Evolutionary conservation across 1,284 basidiomycete species (phyloP).

Genomic region (Ustilago xerochloae): DNA sequence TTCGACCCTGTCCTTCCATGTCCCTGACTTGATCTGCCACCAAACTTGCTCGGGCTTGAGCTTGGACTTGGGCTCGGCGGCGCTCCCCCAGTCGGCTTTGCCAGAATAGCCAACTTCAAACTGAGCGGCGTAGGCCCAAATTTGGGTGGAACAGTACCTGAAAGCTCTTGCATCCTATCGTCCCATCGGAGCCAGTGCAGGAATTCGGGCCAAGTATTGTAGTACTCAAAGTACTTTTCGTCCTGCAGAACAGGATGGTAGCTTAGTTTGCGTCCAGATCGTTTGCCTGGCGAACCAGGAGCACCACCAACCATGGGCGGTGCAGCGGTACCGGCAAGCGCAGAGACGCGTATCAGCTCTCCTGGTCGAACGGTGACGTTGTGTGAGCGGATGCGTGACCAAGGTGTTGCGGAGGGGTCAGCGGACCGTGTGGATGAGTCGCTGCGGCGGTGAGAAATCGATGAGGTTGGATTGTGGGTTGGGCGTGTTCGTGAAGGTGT

Average conservation of each 20-base stretch:
- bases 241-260: conserved; percentile 58
- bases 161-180: conserved; percentile 51
- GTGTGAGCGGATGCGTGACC: conserved; percentile 31
- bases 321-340: conserved; percentile 39
- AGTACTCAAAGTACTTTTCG: conserved; percentile 55
- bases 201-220: conserved; percentile 59
- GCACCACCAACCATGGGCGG: conserved; percentile 57
- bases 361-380: conserved; percentile 24
- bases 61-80: conserved; percentile 30
- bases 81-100: conserved; percentile 18
- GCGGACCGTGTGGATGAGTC: conserved; percentile 26
- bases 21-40: conserved; percentile 9
- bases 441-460: conserved; percentile 27
- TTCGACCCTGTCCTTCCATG: conserved; percentile 19
- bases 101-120: conserved; percentile 41
- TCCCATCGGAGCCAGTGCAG: conserved; percentile 63
- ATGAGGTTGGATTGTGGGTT: conserved; percentile 14
- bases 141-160: conserved; percentile 53
- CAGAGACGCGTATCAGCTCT: conserved; percentile 52
- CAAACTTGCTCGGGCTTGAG: conserved; percentile 26
- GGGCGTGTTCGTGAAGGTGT: conserved; percentile 25
- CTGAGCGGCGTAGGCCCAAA: conserved; percentile 44
- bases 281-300: conserved; percentile 57
- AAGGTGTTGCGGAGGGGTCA: conserved; percentile 17
- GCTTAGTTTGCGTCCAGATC: conserved; percentile 42